These are phyloP conservation scores for Entomortierella beljakovae DNA, from an alignment of 192 early-diverging fungal genomes.

Conservation along the genomic window DNA sequence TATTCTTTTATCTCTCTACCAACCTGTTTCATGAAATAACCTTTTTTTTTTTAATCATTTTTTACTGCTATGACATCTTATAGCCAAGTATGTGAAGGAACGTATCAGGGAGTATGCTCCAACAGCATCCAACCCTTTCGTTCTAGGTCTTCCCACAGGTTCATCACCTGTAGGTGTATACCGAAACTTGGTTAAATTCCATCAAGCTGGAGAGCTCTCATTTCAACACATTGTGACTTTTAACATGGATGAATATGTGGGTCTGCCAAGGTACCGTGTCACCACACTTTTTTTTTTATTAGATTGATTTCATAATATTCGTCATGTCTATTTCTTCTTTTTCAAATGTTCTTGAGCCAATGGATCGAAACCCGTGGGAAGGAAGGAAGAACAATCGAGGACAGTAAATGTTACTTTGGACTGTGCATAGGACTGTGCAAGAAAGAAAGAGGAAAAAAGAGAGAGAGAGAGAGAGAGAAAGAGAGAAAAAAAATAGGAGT, in stretches of 20 bases:
- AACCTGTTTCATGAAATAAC: background rate
- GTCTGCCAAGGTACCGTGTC: constrained; percentile 69
- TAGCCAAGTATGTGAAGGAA: constrained; percentile 83
- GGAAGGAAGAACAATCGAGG: background rate
- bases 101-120: constrained; percentile 82
- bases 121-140: constrained; percentile 80
- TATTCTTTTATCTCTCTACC: background rate
- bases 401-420: too few species aligned
- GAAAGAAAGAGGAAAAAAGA: background rate
- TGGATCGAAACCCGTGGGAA: background rate
- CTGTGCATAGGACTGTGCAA: too few species aligned
- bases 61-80: background rate
- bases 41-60: background rate
- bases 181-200: constrained; percentile 78
- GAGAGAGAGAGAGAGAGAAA: background rate
- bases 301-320: background rate
- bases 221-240: constrained; percentile 86
- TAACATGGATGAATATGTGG: constrained; percentile 93
- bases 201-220: constrained; percentile 71
- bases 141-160: constrained; percentile 87
- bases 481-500: background rate
- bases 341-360: too few species aligned
- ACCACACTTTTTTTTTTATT: background rate
- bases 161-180: constrained; percentile 86
- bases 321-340: background rate